Conservation (phyloP, 2,329 filamentous ascomycete species). For the Phyllosticta citriasiana region DNA sequence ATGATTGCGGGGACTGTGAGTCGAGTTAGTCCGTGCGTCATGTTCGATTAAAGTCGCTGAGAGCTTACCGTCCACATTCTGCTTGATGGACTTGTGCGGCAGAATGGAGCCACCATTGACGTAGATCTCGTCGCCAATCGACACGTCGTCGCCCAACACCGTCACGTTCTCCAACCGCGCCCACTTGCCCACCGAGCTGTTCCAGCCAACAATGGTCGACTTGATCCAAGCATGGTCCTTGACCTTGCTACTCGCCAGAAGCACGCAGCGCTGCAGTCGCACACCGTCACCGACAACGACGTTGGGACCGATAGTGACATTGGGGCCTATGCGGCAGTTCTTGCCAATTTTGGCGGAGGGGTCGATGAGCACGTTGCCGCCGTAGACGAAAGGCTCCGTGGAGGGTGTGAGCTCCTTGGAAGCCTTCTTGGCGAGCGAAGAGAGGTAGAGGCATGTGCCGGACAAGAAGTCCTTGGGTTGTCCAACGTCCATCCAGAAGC, state of each 20-base stretch:
- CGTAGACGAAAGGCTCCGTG: constrained; percentile 71
- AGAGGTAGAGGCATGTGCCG: constrained; percentile 92
- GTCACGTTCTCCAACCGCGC: constrained; percentile 94
- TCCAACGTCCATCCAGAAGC: constrained; percentile 99
- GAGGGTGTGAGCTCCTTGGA: constrained; percentile 71
- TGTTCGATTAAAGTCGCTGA: background rate
- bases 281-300: constrained; percentile 92
- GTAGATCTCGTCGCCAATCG: constrained; percentile 95
- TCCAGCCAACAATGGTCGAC: constrained; percentile 97
- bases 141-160: constrained; percentile 96
- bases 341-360: constrained; percentile 91
- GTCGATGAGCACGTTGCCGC: constrained; percentile 93
- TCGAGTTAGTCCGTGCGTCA: constrained; percentile 13
- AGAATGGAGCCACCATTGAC: constrained; percentile 94
- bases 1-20: constrained; percentile 34
- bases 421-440: constrained; percentile 80
- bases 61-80: constrained; percentile 67
- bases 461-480: constrained; percentile 98
- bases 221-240: constrained; percentile 99
- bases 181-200: constrained; percentile 92
- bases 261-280: constrained; percentile 81
- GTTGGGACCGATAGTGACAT: constrained; percentile 89
- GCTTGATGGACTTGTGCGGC: constrained; percentile 98
- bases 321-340: constrained; percentile 96
- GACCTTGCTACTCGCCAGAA: constrained; percentile 82